These are phyloP conservation scores for Fusarium papillatum DNA, from an alignment of 2,329 filamentous ascomycete species.

Conservation along the genomic window DNA sequence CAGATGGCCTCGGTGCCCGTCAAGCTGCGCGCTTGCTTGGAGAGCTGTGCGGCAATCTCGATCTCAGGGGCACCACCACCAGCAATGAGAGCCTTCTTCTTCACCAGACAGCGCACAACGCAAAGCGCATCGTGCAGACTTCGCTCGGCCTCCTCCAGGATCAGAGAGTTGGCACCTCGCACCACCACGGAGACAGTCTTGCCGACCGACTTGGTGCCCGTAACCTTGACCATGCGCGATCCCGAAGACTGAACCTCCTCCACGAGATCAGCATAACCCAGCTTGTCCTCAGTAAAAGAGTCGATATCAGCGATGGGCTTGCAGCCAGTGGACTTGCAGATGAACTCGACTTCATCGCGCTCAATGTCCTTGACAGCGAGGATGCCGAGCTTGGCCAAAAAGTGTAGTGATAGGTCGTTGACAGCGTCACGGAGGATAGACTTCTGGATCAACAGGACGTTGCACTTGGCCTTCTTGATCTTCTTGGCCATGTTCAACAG, in stretches of 20 bases:
- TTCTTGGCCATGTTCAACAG: conserved; percentile 99
- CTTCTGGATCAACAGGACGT: conserved; percentile 98
- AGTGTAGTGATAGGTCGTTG: conserved; percentile 97
- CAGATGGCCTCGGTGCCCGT: conserved; percentile 96
- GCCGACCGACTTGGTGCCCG: conserved; percentile 85
- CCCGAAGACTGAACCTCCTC: conserved; percentile 92
- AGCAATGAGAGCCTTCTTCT: conserved; percentile 99
- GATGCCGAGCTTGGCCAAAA: conserved; percentile 97
- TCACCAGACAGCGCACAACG: conserved; percentile 96
- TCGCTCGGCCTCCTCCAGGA: conserved; percentile 97
- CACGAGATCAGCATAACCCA: conserved; percentile 92
- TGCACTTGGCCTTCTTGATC: conserved; percentile 99
- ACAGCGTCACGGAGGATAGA: conserved; percentile 98
- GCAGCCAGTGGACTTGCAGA: conserved; percentile 99
- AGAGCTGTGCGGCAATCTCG: conserved; percentile 90
- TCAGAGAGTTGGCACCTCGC: conserved; percentile 92
- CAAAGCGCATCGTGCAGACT: conserved; percentile 97
- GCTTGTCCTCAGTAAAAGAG: conserved; percentile 98
- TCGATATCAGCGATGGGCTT: conserved; percentile 99
- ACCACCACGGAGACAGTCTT: conserved; percentile 97
- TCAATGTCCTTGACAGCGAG: conserved; percentile 98
- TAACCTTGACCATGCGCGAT: conserved; percentile 94
- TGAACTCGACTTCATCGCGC: conserved; percentile 98
- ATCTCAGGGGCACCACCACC: conserved; percentile 97
- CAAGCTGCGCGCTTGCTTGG: conserved; percentile 84